Conservation (phyloP, 305 asterid genomes). For the Fraxinus platypoda region DNA sequence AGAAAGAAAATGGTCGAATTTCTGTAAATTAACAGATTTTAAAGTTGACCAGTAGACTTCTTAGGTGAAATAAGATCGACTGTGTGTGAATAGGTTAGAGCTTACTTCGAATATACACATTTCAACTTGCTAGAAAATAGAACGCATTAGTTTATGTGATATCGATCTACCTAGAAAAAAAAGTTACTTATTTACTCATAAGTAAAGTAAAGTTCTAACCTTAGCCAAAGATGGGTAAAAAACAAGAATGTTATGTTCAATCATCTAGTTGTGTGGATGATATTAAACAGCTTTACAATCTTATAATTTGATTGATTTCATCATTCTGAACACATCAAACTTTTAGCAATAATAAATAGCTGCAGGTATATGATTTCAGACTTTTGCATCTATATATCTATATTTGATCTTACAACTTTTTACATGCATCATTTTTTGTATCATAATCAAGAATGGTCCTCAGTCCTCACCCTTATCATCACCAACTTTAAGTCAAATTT, state of each 20-base stretch:
- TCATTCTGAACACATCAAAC: slow-evolving; percentile 7
- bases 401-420: not conserved
- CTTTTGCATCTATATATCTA: not conserved
- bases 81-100: too few species aligned
- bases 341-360: not conserved
- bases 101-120: not conserved
- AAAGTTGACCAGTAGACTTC: not conserved
- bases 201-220: not conserved
- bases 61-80: not conserved
- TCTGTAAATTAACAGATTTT: not conserved
- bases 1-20: not conserved
- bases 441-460: slow-evolving; percentile 25
- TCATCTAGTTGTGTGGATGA: not conserved
- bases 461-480: slow-evolving; percentile 24
- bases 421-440: slow-evolving; percentile 14
- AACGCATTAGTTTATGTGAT: not conserved
- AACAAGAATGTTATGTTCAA: not conserved
- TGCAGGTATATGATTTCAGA: not conserved
- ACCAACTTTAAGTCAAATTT: slow-evolving; percentile 21
- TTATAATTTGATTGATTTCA: not conserved
- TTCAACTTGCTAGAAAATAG: too few species aligned
- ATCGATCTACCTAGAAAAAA: not conserved
- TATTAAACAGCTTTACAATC: not conserved
- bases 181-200: not conserved
- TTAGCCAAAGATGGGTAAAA: not conserved